Percentiles rank a stretch among this genome's conserved stretches.
phyloP scores from a whole-genome alignment of 306 rosid species.

The Lathyrus oleraceus region DNA sequence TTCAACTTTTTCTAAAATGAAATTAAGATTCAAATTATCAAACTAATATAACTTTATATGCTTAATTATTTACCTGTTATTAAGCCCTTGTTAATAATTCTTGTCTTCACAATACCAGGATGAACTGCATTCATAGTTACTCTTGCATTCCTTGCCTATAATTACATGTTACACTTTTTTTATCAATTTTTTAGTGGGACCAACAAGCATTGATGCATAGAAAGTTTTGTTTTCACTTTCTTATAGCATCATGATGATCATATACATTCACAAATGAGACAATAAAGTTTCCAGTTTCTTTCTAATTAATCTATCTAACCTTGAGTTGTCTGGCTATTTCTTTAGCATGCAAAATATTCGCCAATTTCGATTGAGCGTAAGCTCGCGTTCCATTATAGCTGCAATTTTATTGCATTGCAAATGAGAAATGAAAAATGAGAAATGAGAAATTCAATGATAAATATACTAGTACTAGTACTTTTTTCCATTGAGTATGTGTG shows the following conservation, averaged over 20 bases:
- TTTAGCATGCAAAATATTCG: constrained; percentile 80
- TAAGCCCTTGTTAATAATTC: constrained; percentile 74
- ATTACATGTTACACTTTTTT: neutral
- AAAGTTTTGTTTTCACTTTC: constrained; percentile 16
- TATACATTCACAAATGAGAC: neutral
- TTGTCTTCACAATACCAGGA: constrained; percentile 93
- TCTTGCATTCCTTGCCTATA: constrained; percentile 80
- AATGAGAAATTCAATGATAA: neutral
- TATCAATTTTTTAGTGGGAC: neutral
- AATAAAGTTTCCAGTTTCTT: neutral
- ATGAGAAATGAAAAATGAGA: neutral
- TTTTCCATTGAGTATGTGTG: constrained; percentile 63
- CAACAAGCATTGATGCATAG: constrained; percentile 4
- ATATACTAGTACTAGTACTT: constrained; percentile 44
- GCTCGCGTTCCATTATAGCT: constrained; percentile 92
- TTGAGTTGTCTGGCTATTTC: constrained; percentile 79
- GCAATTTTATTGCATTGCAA: constrained; percentile 28
- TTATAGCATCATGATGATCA: constrained; percentile 7
- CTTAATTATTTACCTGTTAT: constrained; percentile 49
- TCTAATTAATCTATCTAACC: constrained; percentile 39
- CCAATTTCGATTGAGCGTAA: constrained; percentile 87
- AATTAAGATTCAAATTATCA: too few species aligned
- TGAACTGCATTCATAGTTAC: constrained; percentile 84
- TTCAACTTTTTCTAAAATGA: constrained; percentile 13
- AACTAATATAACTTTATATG: neutral